These are phyloP conservation scores for Russula foetens DNA, from an alignment of 768 basidiomycete species.

Conservation along the genomic window DNA sequence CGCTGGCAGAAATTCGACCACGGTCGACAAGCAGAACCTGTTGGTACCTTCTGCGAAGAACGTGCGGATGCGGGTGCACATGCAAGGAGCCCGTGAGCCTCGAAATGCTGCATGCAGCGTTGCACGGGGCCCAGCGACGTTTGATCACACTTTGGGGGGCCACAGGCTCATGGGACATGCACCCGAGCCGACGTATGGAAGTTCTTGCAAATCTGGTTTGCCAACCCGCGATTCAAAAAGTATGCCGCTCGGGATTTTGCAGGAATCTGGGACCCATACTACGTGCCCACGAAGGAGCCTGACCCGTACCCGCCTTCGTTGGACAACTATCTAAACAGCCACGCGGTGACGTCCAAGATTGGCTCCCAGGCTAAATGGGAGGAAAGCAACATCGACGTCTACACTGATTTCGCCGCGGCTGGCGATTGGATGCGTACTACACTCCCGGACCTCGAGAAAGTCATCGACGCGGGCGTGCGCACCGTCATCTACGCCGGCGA, in stretches of 20 bases:
- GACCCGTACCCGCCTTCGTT: constrained; percentile 44
- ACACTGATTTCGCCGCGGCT: constrained; percentile 38
- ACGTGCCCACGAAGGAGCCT: constrained; percentile 34
- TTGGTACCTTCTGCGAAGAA: too few species aligned
- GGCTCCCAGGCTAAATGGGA: constrained; percentile 39
- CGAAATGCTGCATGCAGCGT: too few species aligned
- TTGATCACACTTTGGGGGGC: too few species aligned
- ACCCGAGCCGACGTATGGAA: constrained; percentile 51
- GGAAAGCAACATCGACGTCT: constrained; percentile 35
- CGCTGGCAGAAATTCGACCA: too few species aligned
- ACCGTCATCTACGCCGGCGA: constrained; percentile 51
- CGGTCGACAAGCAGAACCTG: too few species aligned
- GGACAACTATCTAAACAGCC: constrained; percentile 25
- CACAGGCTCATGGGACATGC: too few species aligned
- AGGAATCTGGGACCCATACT: constrained; percentile 50
- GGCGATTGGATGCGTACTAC: constrained; percentile 53
- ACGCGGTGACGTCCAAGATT: constrained; percentile 30
- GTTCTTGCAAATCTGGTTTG: constrained; percentile 56
- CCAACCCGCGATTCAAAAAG: constrained; percentile 44
- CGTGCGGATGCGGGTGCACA: too few species aligned
- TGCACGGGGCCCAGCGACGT: too few species aligned
- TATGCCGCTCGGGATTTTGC: constrained; percentile 40
- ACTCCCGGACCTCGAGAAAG: constrained; percentile 41
- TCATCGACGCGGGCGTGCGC: constrained; percentile 50
- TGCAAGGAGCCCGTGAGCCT: too few species aligned